Conservation (phyloP, 345 rosid genomes). For the Syzygium jambos region DNA sequence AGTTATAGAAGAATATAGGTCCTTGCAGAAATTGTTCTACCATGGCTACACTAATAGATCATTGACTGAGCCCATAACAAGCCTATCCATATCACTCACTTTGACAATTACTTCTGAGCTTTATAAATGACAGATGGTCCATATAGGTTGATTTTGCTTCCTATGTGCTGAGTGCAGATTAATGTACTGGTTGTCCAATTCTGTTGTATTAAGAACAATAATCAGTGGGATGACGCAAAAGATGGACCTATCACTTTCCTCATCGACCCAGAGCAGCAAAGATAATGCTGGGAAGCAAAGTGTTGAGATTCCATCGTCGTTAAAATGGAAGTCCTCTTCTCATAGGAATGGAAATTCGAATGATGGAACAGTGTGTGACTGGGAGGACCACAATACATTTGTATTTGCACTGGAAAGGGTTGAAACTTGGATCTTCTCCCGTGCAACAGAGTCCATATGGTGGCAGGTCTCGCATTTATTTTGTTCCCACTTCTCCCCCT, state of each 20-base stretch:
- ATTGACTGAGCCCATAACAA: neutral
- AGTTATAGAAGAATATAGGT: neutral
- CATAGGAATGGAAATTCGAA: conserved; percentile 20
- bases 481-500: neutral
- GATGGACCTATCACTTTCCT: conserved; percentile 21
- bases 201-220: conserved; percentile 63
- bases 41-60: neutral
- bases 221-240: conserved; percentile 38
- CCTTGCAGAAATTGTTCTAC: neutral
- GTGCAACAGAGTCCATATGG: conserved; percentile 84
- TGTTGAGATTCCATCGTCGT: conserved; percentile 21
- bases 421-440: conserved; percentile 93
- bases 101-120: neutral
- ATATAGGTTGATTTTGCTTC: neutral
- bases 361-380: conserved; percentile 24
- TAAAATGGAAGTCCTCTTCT: conserved; percentile 55
- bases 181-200: conserved; percentile 92
- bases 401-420: conserved; percentile 64
- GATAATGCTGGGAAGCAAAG: conserved; percentile 26
- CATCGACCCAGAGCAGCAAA: conserved; percentile 20
- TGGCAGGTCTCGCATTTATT: conserved; percentile 64
- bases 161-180: conserved; percentile 37
- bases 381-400: conserved; percentile 57
- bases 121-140: neutral
- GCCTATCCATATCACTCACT: neutral